Base-by-base conservation (phyloP, 441 rosid species). In the Pelargonium myrrhifolium region DNA sequence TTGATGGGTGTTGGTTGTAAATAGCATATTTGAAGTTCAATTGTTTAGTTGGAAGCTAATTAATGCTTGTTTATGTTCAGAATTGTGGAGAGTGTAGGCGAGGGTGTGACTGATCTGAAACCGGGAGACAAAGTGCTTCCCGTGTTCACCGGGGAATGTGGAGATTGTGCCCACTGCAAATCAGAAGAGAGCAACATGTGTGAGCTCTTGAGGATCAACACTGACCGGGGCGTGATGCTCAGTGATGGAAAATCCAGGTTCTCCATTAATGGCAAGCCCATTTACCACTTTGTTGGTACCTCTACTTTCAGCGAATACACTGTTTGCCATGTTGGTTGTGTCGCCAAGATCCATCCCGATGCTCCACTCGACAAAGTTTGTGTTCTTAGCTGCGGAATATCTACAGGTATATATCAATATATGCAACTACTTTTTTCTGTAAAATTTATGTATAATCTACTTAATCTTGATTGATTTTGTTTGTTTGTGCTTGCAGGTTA, bases 321-420 rank as follows among this genome's bases (percentile, higher is more conserved):
- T 24, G 95, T 92, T 11, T 81, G 79, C 10, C 96, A 92, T 78
- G 82, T 81, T 0, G 98, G 98, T 9, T 83, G 79, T 24, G 84
- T 88, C n/a, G 89, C 89, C 40, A 92, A 88, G 92, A 88, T 92
- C 73, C 86, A 89, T 18, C 95, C 96, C 0, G 79, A 64, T 0
- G 95, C 98, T 26, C 95, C 98, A 55, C 87, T 89, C 7, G 98
- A 92, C 75, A 89, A 89, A 85, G 98, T 87, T 45, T 92, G 96
- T 53, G 74, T 88, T 12, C 85, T 92, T 9, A 89, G 96, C 26
- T 92, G 98, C 18, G 98, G 98, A 53, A 71, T 92, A 6, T 90
- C 35, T 14, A 20, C n/a, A 20, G 62, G 65, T 45, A 31, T 18
- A 15, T 5, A 37, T 22, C 9, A 3, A 0, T 8, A 1, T n/a